Evolutionary conservation across 768 basidiomycete genomes (phyloP).

Genomic region (Lentinus brumalis): DNA sequence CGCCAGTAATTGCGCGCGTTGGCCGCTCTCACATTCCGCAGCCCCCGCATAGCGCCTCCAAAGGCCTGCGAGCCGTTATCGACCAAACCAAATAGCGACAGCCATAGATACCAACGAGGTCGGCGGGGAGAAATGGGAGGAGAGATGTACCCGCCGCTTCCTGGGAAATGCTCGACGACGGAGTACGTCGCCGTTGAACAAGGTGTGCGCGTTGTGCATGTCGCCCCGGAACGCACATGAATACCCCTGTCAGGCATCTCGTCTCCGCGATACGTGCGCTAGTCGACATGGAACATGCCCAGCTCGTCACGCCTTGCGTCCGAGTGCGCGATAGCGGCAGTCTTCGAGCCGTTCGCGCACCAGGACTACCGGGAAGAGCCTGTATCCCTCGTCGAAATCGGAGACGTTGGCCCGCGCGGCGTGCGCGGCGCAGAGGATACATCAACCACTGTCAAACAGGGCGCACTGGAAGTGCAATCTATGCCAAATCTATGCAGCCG

Average conservation of each 20-base stretch:
- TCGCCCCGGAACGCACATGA: background rate
- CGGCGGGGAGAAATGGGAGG: too few relatives aligned
- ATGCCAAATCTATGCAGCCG: constrained; percentile 57
- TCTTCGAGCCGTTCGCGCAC: constrained; percentile 90
- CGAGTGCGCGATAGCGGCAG: constrained; percentile 79
- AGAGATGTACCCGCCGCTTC: too few relatives aligned
- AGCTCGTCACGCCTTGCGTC: constrained; percentile 74
- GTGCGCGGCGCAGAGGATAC: constrained; percentile 83
- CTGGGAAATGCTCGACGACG: constrained; percentile 45
- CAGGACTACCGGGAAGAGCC: constrained; percentile 77
- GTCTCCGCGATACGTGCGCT: constrained; percentile 85
- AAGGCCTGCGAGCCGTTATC: too few relatives aligned
- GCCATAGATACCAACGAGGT: too few relatives aligned
- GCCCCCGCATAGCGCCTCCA: too few relatives aligned
- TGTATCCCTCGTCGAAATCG: constrained; percentile 75
- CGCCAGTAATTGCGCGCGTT: background rate
- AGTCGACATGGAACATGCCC: constrained; percentile 90
- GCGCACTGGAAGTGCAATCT: constrained; percentile 87
- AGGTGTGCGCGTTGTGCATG: too few relatives aligned
- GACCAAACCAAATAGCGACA: too few relatives aligned
- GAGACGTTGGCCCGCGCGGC: constrained; percentile 74
- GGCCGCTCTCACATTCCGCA: too few relatives aligned
- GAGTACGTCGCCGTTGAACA: too few relatives aligned
- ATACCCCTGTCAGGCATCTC: constrained; percentile 66
- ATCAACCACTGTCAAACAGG: constrained; percentile 79